Evolutionary conservation across 2,329 filamentous ascomycete genomes (phyloP), one percentile per base, ranked within the genome.

Genomic region (Stagonosporopsis cucurbitacearum): DNA sequence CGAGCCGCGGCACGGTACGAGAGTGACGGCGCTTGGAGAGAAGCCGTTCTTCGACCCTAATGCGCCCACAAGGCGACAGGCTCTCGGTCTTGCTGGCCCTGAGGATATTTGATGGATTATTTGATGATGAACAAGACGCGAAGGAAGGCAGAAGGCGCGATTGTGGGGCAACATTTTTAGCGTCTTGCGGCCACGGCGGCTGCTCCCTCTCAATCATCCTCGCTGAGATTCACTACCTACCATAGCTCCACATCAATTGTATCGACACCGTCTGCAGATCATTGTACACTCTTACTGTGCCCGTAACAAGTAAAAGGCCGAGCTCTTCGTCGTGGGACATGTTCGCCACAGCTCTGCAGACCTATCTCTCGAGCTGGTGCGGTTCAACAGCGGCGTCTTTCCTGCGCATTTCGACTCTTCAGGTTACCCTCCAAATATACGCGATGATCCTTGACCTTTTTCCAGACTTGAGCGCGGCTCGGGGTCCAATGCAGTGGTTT

Each of bases 21-120:
- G 89, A 25, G 88, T 92, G 3, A 91, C 88, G 0, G 80, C 86
- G 7, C 74, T 92, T 47, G 89, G 87, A 0, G 89, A 92, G 77
- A 87, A 87, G 78, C 89, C 89, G 0, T 87, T 82, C 65, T 91
- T 89, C 63, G 82, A 88, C 49, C 75, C 82, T 0, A 77, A 81
- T 9, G 88, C 88, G 1, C 88, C 87, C 0, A 88, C 87, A 0
- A 81, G 88, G 43, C 80, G 89, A 58, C 80, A 91, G 64, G 87
- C 85, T 0, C 73, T 91, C 39, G 88, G 88, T 0, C 69, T 89
- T n/a, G 74, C 87, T 42, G 86, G 85, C 6, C 77, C 82, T 1
- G 80, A 81, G 9, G 86, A 88, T 71, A 55, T 80, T 20, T 82
- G 77, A 69, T 51, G n/a, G 41, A 26, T n/a, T 28, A 26, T n/a